A percentile compares a stretch with the other conserved stretches of the same genome.
Evolutionary conservation across 2,329 filamentous ascomycete species (phyloP).

Genomic region (Fusarium veterinarium): DNA sequence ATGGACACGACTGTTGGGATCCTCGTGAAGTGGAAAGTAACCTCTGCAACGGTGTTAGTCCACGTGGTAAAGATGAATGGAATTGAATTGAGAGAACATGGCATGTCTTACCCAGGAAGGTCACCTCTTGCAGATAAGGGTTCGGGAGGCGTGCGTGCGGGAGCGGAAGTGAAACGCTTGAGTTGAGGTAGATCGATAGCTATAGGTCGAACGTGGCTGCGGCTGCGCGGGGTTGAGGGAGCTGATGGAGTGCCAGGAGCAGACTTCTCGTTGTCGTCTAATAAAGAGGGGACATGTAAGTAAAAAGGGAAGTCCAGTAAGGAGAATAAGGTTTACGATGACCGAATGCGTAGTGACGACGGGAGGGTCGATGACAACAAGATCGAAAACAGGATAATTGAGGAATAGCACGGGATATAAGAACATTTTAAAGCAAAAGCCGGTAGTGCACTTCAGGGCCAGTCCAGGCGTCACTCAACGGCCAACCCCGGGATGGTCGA

Average conservation of each 20-base stretch:
- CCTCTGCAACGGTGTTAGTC: conserved; percentile 55
- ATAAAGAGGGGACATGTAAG: conserved; percentile 18
- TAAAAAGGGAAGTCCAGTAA: background rate
- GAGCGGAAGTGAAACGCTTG: conserved; percentile 54
- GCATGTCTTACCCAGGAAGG: conserved; percentile 62
- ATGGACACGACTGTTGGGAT: conserved; percentile 59
- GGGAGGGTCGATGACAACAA: conserved; percentile 27
- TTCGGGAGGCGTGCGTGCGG: conserved; percentile 58
- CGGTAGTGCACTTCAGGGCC: conserved; percentile 2
- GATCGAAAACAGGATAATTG: conserved; percentile 32
- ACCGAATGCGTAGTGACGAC: background rate
- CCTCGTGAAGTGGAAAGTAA: conserved; percentile 71
- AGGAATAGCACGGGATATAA: conserved; percentile 30
- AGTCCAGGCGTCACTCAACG: conserved; percentile 35
- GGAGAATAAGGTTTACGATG: background rate
- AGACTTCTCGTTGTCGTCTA: conserved; percentile 36
- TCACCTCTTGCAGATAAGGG: conserved; percentile 69
- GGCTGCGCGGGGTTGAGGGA: conserved; percentile 38
- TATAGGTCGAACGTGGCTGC: conserved; percentile 59
- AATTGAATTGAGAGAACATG: background rate
- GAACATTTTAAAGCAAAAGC: conserved; percentile 22
- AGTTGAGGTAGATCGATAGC: conserved; percentile 62
- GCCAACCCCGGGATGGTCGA: conserved; percentile 35
- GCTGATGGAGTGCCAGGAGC: conserved; percentile 34
- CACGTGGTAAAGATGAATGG: background rate